Base-by-base conservation (phyloP, 2,329 filamentous ascomycete species). In the Coniochaeta sp. region DNA sequence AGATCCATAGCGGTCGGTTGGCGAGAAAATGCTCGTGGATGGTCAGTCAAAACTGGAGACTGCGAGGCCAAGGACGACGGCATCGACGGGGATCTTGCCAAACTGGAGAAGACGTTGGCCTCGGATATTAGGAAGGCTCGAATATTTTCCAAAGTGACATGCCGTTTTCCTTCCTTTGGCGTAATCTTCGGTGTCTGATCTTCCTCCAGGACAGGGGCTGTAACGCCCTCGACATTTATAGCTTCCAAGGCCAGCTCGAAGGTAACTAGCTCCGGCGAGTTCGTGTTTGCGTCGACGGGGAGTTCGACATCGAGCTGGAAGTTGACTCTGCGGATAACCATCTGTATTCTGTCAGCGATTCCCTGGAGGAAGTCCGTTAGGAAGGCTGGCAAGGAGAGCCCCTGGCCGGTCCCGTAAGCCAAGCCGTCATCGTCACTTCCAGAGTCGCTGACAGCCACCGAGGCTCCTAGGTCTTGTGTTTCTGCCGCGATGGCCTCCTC, bases 281-380 rank as follows among this genome's bases (percentile, higher is more conserved):
- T 68, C n/a, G 74, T 70, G 65, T 70, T 72, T 60, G 75, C 68
- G 62, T 88, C 80, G 34, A 79, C 70, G 1, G 81, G 80, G 9
- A 85, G 73, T 57, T 85, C 78, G 44, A 87, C 75, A 65, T 90
- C 86, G 19, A 92, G 74, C 66, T 87, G 84, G 63, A 92, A 80
- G 12, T 80, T 81, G 60, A 93, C 81, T 28, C 84, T 81, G 58
- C 81, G 82, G 61, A 93, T 84, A 57, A 77, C 79, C 28, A 93
- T 75, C 68, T 89, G 84, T 60, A 88, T 79, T 54, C 89, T 82
- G 72, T 95, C 89, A 28, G 89, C 76, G 57, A 93, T 85, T 33
- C 89, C 89, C 65, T 91, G 87, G 6, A 93, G 73, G 64, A 91
- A 90, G 64, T 83, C 84, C 47, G 87, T 83, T 55, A 95, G 75